A percentile compares a stretch with the other conserved stretches of the same genome.
These are phyloP conservation scores for Lactarius tabidus DNA, from an alignment of 768 basidiomycete genomes.

Conservation along the genomic window DNA sequence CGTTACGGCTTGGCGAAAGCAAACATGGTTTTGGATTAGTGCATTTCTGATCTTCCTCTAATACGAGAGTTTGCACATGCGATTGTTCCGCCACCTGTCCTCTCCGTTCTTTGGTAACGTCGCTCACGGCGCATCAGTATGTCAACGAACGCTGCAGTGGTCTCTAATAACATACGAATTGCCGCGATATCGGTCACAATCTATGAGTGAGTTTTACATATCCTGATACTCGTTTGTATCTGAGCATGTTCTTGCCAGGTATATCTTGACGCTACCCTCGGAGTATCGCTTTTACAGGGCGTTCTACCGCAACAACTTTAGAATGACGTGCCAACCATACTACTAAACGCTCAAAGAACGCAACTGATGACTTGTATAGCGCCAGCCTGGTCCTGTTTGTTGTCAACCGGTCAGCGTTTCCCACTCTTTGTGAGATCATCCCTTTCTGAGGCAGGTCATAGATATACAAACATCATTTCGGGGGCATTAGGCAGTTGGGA, in stretches of 20 bases:
- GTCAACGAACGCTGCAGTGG: background rate
- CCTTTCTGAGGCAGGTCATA: constrained; percentile 22
- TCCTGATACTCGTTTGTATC: background rate
- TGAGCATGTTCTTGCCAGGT: constrained; percentile 5
- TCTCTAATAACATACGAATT: constrained; percentile 12
- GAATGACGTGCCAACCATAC: background rate
- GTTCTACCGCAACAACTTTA: background rate
- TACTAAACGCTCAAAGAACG: background rate
- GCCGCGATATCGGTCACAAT: constrained; percentile 5
- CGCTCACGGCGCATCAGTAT: background rate
- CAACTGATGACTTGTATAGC: background rate
- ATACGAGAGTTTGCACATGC: background rate
- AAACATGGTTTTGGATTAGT: background rate
- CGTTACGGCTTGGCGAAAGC: background rate
- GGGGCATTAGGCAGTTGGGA: constrained; percentile 52
- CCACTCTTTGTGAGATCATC: background rate
- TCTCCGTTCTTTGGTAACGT: background rate
- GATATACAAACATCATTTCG: constrained; percentile 42
- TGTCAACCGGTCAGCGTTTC: constrained; percentile 2
- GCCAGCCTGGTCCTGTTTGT: constrained; percentile 8
- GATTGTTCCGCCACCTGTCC: background rate
- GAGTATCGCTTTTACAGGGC: constrained; percentile 20
- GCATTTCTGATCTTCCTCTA: background rate
- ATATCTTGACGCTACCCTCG: constrained; percentile 17
- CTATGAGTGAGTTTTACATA: constrained; percentile 8